Conservation (phyloP, 139 green algal genomes). For the Coccomyxa sp. region DNA sequence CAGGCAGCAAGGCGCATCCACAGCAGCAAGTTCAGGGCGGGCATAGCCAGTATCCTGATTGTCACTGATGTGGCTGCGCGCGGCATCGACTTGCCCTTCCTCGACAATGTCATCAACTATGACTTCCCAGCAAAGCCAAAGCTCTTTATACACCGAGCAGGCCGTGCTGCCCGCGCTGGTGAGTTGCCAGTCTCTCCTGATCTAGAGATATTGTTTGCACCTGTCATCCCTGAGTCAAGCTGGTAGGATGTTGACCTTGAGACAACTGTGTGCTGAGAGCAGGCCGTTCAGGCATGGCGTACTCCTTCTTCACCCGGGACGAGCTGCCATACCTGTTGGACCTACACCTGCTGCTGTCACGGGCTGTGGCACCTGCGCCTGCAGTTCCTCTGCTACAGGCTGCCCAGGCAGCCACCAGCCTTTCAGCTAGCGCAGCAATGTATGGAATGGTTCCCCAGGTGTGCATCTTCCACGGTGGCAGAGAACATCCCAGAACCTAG, state of each 20-base stretch:
- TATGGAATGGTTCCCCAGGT: slow-evolving; percentile 67
- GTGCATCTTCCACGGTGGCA: too few relatives aligned
- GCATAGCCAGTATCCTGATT: slow-evolving; percentile 62
- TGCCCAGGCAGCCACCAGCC: slow-evolving; percentile 9
- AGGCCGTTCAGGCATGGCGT: slow-evolving; percentile 62
- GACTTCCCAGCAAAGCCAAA: slow-evolving; percentile 91
- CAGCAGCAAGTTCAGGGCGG: slow-evolving; percentile 84
- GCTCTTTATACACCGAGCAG: slow-evolving; percentile 91
- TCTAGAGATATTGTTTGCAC: background rate
- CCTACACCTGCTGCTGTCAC: slow-evolving; percentile 92
- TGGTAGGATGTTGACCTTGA: too few relatives aligned
- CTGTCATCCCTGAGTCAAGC: too few relatives aligned
- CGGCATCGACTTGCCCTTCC: slow-evolving; percentile 95
- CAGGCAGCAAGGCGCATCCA: slow-evolving; percentile 94
- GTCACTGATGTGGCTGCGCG: slow-evolving; percentile 98
- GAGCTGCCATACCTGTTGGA: slow-evolving; percentile 91
- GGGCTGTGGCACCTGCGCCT: slow-evolving; percentile 44
- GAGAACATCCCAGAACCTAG: background rate
- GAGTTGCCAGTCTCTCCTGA: background rate
- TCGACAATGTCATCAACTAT: slow-evolving; percentile 99
- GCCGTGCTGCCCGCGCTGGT: slow-evolving; percentile 39
- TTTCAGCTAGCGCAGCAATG: slow-evolving; percentile 21
- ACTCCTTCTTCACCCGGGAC: slow-evolving; percentile 73
- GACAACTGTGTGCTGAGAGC: background rate
- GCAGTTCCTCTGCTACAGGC: slow-evolving; percentile 28